A percentile compares a stretch with the other conserved stretches of the same genome.
Conservation (phyloP, 1,139 yeast species). For the Saccharomyces hybrid region DNA sequence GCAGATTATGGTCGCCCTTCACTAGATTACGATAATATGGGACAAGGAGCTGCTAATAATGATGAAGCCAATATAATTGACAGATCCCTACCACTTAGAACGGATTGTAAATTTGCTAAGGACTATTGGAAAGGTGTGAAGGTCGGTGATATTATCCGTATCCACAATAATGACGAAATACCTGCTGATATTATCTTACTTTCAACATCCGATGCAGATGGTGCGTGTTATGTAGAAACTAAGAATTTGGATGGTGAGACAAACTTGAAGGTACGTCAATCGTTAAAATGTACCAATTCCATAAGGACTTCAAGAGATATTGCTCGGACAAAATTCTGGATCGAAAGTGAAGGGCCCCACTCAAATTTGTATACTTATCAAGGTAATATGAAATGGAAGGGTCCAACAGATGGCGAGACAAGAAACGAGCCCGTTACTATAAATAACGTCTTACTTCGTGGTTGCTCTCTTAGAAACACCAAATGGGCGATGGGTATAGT, state of each 20-base stretch:
- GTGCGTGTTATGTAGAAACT: slow-evolving; percentile 88
- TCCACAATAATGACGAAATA: slow-evolving; percentile 80
- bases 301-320: slow-evolving; percentile 65
- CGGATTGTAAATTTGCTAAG: slow-evolving; percentile 46
- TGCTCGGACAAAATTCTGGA: slow-evolving; percentile 67
- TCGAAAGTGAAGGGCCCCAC: slow-evolving; percentile 89
- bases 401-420: slow-evolving; percentile 39
- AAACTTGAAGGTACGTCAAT: slow-evolving; percentile 72
- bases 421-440: slow-evolving; percentile 66
- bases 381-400: slow-evolving; percentile 44
- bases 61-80: slow-evolving; percentile 24
- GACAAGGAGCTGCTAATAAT: slow-evolving; percentile 10
- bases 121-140: slow-evolving; percentile 81
- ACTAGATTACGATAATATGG: slow-evolving; percentile 21
- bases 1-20: slow-evolving; percentile 27
- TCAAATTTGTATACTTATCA: slow-evolving; percentile 75
- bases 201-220: slow-evolving; percentile 80
- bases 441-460: slow-evolving; percentile 77
- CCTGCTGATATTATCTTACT: slow-evolving; percentile 84
- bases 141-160: slow-evolving; percentile 83
- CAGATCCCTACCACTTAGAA: slow-evolving; percentile 21
- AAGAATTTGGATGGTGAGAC: slow-evolving; percentile 96
- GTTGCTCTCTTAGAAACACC: slow-evolving; percentile 83
- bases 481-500: slow-evolving; percentile 91
- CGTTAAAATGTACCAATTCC: slow-evolving; percentile 60